phyloP scores from a whole-genome alignment of 768 basidiomycete species.

The Pisolithus tinctorius region DNA sequence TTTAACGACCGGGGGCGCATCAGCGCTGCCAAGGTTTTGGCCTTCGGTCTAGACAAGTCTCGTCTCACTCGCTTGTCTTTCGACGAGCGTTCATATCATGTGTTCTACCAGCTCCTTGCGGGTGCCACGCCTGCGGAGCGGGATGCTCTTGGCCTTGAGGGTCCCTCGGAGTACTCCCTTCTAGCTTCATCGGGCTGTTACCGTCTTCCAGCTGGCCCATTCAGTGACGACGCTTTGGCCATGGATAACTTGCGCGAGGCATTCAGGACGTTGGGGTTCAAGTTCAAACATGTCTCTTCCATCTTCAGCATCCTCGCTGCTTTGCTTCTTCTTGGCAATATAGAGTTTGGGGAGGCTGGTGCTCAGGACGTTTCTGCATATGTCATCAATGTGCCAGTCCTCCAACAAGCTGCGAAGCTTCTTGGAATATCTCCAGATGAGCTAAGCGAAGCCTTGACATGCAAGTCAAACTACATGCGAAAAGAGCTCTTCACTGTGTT shows the following conservation, averaged over 20 bases:
- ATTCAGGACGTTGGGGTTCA: slow-evolving; percentile 54
- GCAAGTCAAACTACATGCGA: slow-evolving; percentile 50
- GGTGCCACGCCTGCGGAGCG: slow-evolving; percentile 51
- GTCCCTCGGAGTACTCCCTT: slow-evolving; percentile 51
- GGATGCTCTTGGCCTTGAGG: slow-evolving; percentile 47
- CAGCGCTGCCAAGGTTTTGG: slow-evolving; percentile 48
- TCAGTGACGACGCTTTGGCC: slow-evolving; percentile 52
- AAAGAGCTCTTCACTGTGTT: slow-evolving; percentile 54
- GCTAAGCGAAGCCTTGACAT: slow-evolving; percentile 46
- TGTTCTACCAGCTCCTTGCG: slow-evolving; percentile 61
- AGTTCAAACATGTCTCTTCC: slow-evolving; percentile 48
- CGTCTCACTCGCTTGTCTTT: slow-evolving; percentile 44
- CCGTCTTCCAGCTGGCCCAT: slow-evolving; percentile 55
- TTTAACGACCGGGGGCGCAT: slow-evolving; percentile 53
- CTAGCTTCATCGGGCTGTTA: slow-evolving; percentile 57
- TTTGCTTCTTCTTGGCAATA: slow-evolving; percentile 51
- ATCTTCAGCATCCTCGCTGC: slow-evolving; percentile 49
- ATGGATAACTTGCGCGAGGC: slow-evolving; percentile 54
- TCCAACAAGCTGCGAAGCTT: slow-evolving; percentile 43
- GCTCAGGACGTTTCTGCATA: slow-evolving; percentile 49
- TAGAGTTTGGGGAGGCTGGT: slow-evolving; percentile 51
- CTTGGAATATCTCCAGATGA: slow-evolving; percentile 51
- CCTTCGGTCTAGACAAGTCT: slow-evolving; percentile 60
- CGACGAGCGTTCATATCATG: slow-evolving; percentile 59
- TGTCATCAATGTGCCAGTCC: slow-evolving; percentile 38